Conservation (phyloP, 2,329 filamentous ascomycete genomes). For the Ascochyta fabae region DNA sequence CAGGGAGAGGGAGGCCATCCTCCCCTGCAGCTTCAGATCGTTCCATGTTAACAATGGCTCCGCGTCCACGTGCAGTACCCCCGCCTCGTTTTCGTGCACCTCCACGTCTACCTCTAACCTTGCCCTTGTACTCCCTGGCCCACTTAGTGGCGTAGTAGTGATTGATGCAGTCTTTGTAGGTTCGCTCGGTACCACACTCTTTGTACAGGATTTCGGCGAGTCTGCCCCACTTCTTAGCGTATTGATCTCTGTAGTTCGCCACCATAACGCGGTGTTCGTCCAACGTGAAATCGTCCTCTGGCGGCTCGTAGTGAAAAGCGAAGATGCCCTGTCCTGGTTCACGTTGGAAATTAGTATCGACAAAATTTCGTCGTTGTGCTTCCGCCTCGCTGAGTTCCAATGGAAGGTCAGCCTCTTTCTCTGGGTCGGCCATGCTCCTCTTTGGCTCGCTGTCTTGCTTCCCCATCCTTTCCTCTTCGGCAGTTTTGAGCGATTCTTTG, state of each 20-base stretch:
- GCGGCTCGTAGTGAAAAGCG: slow-evolving; percentile 74
- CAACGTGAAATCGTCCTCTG: slow-evolving; percentile 75
- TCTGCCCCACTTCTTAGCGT: slow-evolving; percentile 82
- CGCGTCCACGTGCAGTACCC: slow-evolving; percentile 57
- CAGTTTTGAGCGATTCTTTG: slow-evolving; percentile 70
- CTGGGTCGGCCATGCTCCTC: slow-evolving; percentile 73
- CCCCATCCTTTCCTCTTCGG: slow-evolving; percentile 73
- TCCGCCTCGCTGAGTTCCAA: slow-evolving; percentile 70
- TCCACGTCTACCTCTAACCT: slow-evolving; percentile 55
- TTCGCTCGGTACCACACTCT: slow-evolving; percentile 60
- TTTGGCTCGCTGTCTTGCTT: slow-evolving; percentile 66
- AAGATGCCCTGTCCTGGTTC: slow-evolving; percentile 71
- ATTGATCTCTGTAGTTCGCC: slow-evolving; percentile 71
- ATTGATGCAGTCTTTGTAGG: slow-evolving; percentile 81
- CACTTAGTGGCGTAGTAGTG: slow-evolving; percentile 86
- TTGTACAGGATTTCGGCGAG: slow-evolving; percentile 69
- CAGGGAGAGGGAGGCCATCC: slow-evolving; percentile 47
- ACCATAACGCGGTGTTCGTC: slow-evolving; percentile 76
- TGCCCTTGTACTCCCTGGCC: slow-evolving; percentile 77
- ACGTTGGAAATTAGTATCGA: slow-evolving; percentile 70
- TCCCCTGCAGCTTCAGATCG: slow-evolving; percentile 49
- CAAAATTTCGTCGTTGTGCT: slow-evolving; percentile 64
- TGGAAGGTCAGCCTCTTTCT: slow-evolving; percentile 78
- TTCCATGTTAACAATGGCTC: slow-evolving; percentile 62
- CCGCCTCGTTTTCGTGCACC: slow-evolving; percentile 39